These are phyloP conservation scores for Cladosporium sp. DNA, from an alignment of 2,329 filamentous ascomycete genomes.

Conservation along the genomic window DNA sequence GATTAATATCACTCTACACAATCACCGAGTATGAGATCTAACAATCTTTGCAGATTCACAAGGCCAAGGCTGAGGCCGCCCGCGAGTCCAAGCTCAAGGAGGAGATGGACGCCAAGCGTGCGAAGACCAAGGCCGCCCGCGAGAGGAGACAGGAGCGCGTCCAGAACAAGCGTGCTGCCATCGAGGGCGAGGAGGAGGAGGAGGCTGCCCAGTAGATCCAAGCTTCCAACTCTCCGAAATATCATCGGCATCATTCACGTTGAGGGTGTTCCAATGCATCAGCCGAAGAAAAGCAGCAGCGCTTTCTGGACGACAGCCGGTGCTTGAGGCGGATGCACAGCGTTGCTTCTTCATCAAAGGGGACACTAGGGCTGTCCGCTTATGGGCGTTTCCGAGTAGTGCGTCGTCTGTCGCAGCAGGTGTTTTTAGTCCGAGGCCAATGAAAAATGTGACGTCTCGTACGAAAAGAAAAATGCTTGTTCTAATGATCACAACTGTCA, in stretches of 20 bases:
- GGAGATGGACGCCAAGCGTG: conserved; percentile 99
- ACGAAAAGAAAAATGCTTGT: conserved; percentile 15
- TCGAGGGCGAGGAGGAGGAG: conserved; percentile 74
- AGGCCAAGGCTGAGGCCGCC: conserved; percentile 98
- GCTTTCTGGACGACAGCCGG: conserved; percentile 18
- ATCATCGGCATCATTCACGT: conserved; percentile 18
- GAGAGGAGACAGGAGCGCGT: conserved; percentile 96
- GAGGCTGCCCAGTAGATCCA: conserved; percentile 34
- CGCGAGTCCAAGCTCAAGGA: conserved; percentile 96
- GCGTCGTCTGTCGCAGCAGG: conserved; percentile 16
- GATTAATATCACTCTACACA: conserved; percentile 19
- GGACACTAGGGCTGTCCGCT: conserved; percentile 15
- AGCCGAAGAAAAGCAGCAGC: conserved; percentile 20
- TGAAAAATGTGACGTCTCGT: conserved; percentile 18
- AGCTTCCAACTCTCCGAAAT: conserved; percentile 12
- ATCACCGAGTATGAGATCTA: conserved; percentile 20
- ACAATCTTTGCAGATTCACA: conserved; percentile 76
- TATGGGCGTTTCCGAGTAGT: conserved; percentile 19
- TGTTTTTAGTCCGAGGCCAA: conserved; percentile 17
- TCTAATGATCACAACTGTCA: background rate
- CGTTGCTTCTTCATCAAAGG: conserved; percentile 17
- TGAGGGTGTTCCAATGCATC: conserved; percentile 19
- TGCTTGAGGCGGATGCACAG: conserved; percentile 19
- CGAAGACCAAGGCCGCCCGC: conserved; percentile 99
- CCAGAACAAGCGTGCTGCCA: conserved; percentile 83